These are phyloP conservation scores for Tulasnella sp. DNA, from an alignment of 768 basidiomycete species.

Conservation along the genomic window DNA sequence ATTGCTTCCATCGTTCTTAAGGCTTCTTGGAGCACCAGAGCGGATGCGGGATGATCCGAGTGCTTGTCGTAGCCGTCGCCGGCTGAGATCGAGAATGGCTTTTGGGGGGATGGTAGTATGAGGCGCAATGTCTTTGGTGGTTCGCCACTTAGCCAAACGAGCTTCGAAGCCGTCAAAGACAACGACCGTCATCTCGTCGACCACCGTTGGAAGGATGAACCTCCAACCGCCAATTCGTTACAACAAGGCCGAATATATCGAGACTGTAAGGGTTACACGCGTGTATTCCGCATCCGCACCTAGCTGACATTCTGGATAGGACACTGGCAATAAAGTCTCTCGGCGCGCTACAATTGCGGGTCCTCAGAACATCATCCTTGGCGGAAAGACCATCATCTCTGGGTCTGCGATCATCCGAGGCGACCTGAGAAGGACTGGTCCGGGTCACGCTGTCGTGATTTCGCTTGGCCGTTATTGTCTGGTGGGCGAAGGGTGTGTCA, in stretches of 20 bases:
- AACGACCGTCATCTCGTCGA: not conserved
- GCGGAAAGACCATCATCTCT: slow-evolving; percentile 94
- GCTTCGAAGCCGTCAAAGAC: not conserved
- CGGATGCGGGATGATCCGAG: not conserved
- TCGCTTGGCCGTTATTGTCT: slow-evolving; percentile 90
- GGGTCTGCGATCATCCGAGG: slow-evolving; percentile 88
- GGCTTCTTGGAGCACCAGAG: not conserved
- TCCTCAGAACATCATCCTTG: slow-evolving; percentile 93
- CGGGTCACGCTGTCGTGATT: slow-evolving; percentile 91
- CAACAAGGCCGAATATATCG: slow-evolving; percentile 76
- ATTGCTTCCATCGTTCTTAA: not conserved
- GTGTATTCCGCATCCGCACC: not conserved
- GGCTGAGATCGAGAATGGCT: not conserved
- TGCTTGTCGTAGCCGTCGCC: not conserved
- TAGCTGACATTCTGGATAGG: slow-evolving; percentile 45
- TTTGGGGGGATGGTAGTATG: not conserved
- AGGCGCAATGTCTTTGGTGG: too few relatives aligned
- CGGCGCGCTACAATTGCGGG: slow-evolving; percentile 87
- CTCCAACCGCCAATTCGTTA: slow-evolving; percentile 69
- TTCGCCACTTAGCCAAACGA: not conserved
- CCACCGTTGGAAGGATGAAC: slow-evolving; percentile 23
- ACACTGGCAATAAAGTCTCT: slow-evolving; percentile 95
- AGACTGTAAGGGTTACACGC: slow-evolving; percentile 55
- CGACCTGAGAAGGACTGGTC: slow-evolving; percentile 82
- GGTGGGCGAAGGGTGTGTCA: slow-evolving; percentile 82